Conservation (phyloP, 495 filamentous ascomycete species). For the Aspergillus taichungensis region DNA sequence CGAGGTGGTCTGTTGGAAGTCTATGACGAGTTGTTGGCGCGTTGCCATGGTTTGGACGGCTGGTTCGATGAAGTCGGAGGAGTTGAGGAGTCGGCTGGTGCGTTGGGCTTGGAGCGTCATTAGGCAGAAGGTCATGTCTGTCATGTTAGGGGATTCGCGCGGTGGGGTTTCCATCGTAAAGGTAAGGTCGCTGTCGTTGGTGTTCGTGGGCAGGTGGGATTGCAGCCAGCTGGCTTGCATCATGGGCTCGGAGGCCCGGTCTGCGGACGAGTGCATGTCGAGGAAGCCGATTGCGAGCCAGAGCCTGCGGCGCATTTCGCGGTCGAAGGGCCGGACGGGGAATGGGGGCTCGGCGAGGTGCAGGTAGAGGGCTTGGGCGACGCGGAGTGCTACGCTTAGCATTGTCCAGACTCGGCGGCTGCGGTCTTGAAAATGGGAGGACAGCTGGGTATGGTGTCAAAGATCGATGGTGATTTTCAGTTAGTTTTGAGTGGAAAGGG, state of each 20-base stretch:
- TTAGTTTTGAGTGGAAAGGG: not conserved
- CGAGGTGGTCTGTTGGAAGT: constrained; percentile 19
- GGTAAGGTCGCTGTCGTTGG: constrained; percentile 27
- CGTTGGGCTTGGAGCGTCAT: constrained; percentile 19
- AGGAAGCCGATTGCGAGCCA: constrained; percentile 30
- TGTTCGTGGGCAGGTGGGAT: constrained; percentile 19
- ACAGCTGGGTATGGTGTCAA: constrained; percentile 25
- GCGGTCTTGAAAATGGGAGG: constrained; percentile 32
- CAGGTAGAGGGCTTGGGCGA: constrained; percentile 58
- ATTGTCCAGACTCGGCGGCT: constrained; percentile 46
- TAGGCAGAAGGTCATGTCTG: constrained; percentile 25
- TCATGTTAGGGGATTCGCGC: constrained; percentile 16
- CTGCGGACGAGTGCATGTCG: constrained; percentile 25
- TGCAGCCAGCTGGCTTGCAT: constrained; percentile 26
- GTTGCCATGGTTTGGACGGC: constrained; percentile 13
- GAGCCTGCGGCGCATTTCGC: constrained; percentile 27
- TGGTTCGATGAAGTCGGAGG: constrained; percentile 19
- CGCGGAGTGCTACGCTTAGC: constrained; percentile 56
- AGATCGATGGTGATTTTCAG: not conserved
- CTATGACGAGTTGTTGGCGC: constrained; percentile 20
- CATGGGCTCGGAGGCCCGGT: constrained; percentile 32
- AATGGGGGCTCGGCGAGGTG: constrained; percentile 38
- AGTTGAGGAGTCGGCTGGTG: constrained; percentile 19
- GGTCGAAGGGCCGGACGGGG: constrained; percentile 21
- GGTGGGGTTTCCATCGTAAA: constrained; percentile 16